Base-by-base conservation (phyloP, 768 basidiomycete genomes). In the Tricholoma terreum region DNA sequence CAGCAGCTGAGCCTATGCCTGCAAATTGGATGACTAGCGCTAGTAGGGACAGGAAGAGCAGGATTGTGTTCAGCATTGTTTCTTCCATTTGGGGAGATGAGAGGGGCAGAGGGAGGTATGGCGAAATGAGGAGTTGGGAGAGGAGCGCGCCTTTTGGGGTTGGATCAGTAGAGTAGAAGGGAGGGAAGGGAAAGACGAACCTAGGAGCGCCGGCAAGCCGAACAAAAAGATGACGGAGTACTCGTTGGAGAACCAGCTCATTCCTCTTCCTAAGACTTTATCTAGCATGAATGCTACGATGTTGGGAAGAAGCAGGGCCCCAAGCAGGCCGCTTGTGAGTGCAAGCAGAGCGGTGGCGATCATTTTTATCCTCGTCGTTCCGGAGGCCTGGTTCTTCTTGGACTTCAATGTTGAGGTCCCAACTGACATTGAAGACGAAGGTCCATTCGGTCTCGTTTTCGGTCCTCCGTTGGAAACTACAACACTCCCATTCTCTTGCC, bases 171-270 rank as follows among this genome's bases (percentile, higher is more conserved):
- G n/a, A 31, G 35, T 52, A 0, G 30, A 17, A 51, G 12, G n/a
- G 27, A 33, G 40, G 22, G 3, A 36, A 22, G 31, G 31, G 19
- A 35, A 21, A 38, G 52, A 38, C 82, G 31, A 61, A 88, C 92
- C 92, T 12, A 89, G 73, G 12, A 92, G 65, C 0, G 85, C 84
- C 2, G 90, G 80, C 12, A 92, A 90, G 2, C 80, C 89, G 65
- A 92, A 98, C 19, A 97, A 71, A 19, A 79, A 65, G 8, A 95
- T 60, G 1, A 82, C 79, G 10, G 83, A 78, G 61, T 85, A 80
- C 59, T 91, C 90, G 40, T 77, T 81, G 14, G 81, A 77, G 71
- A 92, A 97, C 94, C 94, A 98, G 64, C 89, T 90, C 83, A 96
- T 82, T 0, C 83, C 79, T 69, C 83, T 87, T 7, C 82, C 78